phyloP scores from a whole-genome alignment of 352 stramenopile genomes.

The Phytophthora podocarpi region DNA sequence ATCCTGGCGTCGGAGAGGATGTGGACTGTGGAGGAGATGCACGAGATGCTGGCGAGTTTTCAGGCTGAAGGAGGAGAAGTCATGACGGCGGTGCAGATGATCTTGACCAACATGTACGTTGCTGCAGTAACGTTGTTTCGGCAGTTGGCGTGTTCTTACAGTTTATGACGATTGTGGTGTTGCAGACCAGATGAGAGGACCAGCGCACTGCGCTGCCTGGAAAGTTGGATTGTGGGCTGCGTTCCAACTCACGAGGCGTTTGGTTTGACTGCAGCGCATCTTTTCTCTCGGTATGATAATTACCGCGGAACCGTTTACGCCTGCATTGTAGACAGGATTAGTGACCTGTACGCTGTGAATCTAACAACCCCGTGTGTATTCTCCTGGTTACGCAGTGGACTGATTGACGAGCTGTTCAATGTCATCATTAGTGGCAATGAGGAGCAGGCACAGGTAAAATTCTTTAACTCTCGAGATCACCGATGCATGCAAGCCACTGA shows the following conservation, averaged over 20 bases:
- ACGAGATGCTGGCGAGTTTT: slow-evolving; percentile 38
- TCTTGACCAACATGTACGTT: slow-evolving; percentile 53
- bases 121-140: background rate
- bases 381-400: slow-evolving; percentile 27
- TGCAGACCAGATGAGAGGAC: slow-evolving; percentile 42
- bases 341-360: background rate
- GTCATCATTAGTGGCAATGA: slow-evolving; percentile 38
- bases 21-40: slow-evolving; percentile 35
- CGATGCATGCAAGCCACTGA: background rate
- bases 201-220: slow-evolving; percentile 62
- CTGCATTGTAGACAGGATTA: background rate
- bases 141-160: background rate
- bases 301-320: background rate
- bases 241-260: slow-evolving; percentile 50
- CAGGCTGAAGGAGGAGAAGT: slow-evolving; percentile 48
- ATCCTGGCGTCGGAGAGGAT: slow-evolving; percentile 33
- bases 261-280: slow-evolving; percentile 47
- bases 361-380: background rate
- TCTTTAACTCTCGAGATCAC: background rate
- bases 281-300: slow-evolving; percentile 38
- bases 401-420: slow-evolving; percentile 52
- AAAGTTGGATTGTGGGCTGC: slow-evolving; percentile 69
- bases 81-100: slow-evolving; percentile 43
- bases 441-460: slow-evolving; percentile 48
- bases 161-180: background rate